Conservation (phyloP, 768 basidiomycete genomes). For the Collybiopsis confluens region DNA sequence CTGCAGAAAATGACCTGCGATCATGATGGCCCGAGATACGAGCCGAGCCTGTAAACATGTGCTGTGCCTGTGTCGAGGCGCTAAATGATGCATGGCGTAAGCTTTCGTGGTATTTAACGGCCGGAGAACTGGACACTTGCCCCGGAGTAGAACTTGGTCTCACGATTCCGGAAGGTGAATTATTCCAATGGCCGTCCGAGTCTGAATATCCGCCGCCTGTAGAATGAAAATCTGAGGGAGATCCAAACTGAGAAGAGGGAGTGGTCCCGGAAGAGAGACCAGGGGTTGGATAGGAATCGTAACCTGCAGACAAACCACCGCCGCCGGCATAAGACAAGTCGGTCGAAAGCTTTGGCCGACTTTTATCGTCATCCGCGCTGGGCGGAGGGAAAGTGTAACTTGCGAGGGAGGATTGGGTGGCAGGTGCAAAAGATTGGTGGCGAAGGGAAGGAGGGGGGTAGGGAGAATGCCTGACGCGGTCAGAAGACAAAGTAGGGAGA, state of each 20-base stretch:
- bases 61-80: slow-evolving; percentile 51
- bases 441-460: slow-evolving; percentile 49
- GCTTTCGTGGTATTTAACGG: slow-evolving; percentile 67
- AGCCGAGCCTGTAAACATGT: slow-evolving; percentile 62
- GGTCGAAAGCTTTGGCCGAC: slow-evolving; percentile 47
- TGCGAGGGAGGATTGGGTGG: slow-evolving; percentile 27
- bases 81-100: slow-evolving; percentile 67
- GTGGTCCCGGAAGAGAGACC: slow-evolving; percentile 44
- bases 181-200: slow-evolving; percentile 54
- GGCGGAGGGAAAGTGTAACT: slow-evolving; percentile 58
- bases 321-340: slow-evolving; percentile 43
- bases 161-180: slow-evolving; percentile 51
- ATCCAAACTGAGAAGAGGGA: slow-evolving; percentile 42
- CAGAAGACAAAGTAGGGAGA: slow-evolving; percentile 55
- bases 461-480: slow-evolving; percentile 53
- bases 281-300: slow-evolving; percentile 48
- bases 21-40: slow-evolving; percentile 72
- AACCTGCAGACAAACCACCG: slow-evolving; percentile 32
- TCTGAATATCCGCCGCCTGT: slow-evolving; percentile 43
- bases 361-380: slow-evolving; percentile 31
- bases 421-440: slow-evolving; percentile 43
- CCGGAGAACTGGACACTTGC: slow-evolving; percentile 43
- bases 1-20: slow-evolving; percentile 40
- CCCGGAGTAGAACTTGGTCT: slow-evolving; percentile 68
- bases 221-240: slow-evolving; percentile 44